Evolutionary conservation across 352 stramenopile genomes (phyloP), one percentile per base, ranked within the genome.

Genomic region (Phytophthora fragariae): DNA sequence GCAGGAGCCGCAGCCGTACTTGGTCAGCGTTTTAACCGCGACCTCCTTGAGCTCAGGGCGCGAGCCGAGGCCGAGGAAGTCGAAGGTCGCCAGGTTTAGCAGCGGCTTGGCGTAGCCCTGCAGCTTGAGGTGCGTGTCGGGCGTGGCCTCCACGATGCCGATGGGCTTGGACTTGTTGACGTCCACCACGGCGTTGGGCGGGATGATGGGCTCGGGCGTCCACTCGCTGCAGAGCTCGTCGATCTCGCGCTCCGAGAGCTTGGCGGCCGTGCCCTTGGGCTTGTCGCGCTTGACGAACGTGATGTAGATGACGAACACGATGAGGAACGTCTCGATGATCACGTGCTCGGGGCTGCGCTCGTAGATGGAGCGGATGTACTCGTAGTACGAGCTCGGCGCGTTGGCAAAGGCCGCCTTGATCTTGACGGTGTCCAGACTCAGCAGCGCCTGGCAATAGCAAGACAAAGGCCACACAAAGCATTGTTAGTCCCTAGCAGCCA

Each of bases 1-100:
- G 70, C 98, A 99, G 31, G 92, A 98, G 17, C 98, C 98, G 72
- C 95, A 99, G 37, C 98, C 97, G 77, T 99, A 99, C 65, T 97
- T 97, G 62, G 93, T 90, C 31, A 99, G 72, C n/a, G 97, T 90
- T 37, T 93, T 83, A 8, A 89, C 70, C 3, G 96, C 94, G 0
- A 94, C 93, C 27, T 97, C 71, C 75, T 98, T 97, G 19, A 99
- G 80, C 64, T 95, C 87, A 17, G 79, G 73, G 21, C 89, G 87
- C 27, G 75, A 86, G n/a, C 91, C 93, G 17, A 99, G 81, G 10
- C 94, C 96, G 24, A 99, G 75, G 76, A 99, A 99, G 81, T 99
- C 98, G 75, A 98, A 97, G 10, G 97, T 99, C 44, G 92, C 95
- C 73, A 99, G 92, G 84, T 99, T 99, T 6, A 99, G 72, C 46